A percentile compares a stretch with the other conserved stretches of the same genome.
Conservation (phyloP, 2,329 filamentous ascomycete species). For the Periglandula ipomoeae region DNA sequence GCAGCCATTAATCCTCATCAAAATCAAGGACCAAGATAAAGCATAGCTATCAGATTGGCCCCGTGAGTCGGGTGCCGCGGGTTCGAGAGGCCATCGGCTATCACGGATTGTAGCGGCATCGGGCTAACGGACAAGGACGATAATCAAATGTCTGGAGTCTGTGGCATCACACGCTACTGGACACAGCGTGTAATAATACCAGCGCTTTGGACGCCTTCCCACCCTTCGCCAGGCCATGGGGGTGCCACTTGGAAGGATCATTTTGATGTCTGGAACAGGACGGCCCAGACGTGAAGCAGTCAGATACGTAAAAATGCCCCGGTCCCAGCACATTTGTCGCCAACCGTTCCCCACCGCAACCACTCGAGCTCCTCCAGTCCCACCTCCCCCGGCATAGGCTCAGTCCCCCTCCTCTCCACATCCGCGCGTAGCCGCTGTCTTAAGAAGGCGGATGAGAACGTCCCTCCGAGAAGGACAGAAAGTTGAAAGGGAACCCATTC, state of each 20-base stretch:
- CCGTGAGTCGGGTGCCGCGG: neutral
- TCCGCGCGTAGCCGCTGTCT: slow-evolving; percentile 5
- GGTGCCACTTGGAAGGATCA: neutral
- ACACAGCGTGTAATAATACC: no score
- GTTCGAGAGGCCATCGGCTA: slow-evolving; percentile 4
- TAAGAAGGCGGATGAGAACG: slow-evolving; percentile 4
- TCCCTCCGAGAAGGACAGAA: neutral
- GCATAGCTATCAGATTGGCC: neutral
- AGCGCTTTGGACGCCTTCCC: no score
- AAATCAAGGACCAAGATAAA: neutral
- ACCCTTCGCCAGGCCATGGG: no score
- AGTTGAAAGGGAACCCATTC: neutral
- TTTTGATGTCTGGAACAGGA: neutral
- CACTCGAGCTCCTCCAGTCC: no score
- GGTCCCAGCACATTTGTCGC: no score
- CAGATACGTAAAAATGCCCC: neutral
- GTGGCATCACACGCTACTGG: no score
- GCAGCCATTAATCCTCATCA: no score
- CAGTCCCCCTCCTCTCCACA: slow-evolving; percentile 4
- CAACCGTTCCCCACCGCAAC: no score
- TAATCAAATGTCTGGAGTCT: no score
- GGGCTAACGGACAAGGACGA: slow-evolving; percentile 9
- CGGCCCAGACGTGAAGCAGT: no score
- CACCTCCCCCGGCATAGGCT: no score
- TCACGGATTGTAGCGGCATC: slow-evolving; percentile 12